Conservation (phyloP, 176 grass and related monocot species). For the Zea mays region Zm-B73-REFERENCE-NAM-5.0 NC_050098.1:13836501-13837000, state of each 20-base stretch:
- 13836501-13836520: not conserved
- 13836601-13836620: not conserved
- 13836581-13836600: not conserved
- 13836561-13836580: not conserved
- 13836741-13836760: not conserved
- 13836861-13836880: not conserved
- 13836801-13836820: not conserved
- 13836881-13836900: not conserved
- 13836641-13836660: not conserved
- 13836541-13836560: not conserved
- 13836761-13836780: not conserved
- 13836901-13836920: not conserved
- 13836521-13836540: not conserved
- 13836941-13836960: conserved; percentile 39
- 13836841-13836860: not conserved
- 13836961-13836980: conserved; percentile 96
- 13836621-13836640: not conserved
- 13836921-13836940: conserved; percentile 21
- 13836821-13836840: not conserved
- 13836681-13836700: not conserved
- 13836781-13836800: not conserved
- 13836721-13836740: not conserved
- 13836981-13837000: conserved; percentile 99
- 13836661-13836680: not conserved
- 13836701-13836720: not conserved